phyloP scores from a whole-genome alignment of 2,329 filamentous ascomycete species.

The Fusarium fujikuroi region DNA sequence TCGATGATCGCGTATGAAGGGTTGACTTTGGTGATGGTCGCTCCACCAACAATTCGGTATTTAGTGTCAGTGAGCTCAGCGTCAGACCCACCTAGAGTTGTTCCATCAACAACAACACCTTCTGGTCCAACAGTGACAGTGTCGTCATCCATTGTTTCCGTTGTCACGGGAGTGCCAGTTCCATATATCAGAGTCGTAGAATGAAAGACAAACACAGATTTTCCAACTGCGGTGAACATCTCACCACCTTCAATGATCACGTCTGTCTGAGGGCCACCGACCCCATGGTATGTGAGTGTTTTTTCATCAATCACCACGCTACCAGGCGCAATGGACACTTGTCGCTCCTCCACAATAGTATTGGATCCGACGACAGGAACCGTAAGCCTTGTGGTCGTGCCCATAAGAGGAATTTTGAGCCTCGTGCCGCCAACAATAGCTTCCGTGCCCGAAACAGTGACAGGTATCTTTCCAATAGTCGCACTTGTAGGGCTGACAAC shows the following conservation, averaged over 20 bases:
- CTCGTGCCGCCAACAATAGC: conserved; percentile 56
- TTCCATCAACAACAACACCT: conserved; percentile 54
- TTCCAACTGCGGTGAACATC: conserved; percentile 57
- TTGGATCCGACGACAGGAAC: conserved; percentile 52
- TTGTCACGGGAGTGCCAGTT: conserved; percentile 46
- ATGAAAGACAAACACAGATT: conserved; percentile 54
- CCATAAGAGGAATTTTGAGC: conserved; percentile 54
- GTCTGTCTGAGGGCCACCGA: conserved; percentile 52
- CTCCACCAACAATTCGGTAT: conserved; percentile 62
- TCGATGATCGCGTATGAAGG: conserved; percentile 61
- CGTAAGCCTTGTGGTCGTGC: conserved; percentile 51
- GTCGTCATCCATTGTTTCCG: conserved; percentile 60
- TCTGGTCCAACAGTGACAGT: conserved; percentile 61
- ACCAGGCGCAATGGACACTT: conserved; percentile 50
- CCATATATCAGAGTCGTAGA: conserved; percentile 60
- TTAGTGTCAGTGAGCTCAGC: conserved; percentile 52
- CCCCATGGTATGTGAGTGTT: conserved; percentile 50
- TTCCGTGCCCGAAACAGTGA: conserved; percentile 55
- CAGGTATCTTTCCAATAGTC: conserved; percentile 52
- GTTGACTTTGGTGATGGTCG: conserved; percentile 62
- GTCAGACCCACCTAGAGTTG: conserved; percentile 55
- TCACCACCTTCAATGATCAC: conserved; percentile 61
- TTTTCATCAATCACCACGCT: conserved; percentile 51
- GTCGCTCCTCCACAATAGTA: conserved; percentile 48
- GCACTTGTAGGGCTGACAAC: conserved; percentile 52